Evolutionary conservation across 352 stramenopile genomes (phyloP).

Genomic region (Phytophthora rubi): DNA sequence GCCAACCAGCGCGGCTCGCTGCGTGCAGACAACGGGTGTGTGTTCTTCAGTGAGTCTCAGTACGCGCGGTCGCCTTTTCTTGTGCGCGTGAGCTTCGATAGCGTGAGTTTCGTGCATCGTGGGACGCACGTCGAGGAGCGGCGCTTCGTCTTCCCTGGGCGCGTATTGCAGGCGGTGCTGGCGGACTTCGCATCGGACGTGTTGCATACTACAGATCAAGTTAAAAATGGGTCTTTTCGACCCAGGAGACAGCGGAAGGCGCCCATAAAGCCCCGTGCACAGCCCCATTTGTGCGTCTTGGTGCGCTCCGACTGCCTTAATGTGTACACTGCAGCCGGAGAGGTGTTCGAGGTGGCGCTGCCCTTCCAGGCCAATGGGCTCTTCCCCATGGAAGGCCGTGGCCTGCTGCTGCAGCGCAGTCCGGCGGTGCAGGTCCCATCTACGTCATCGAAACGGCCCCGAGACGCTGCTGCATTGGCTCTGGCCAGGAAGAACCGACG

Average conservation of each 20-base stretch:
- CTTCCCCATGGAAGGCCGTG: constrained; percentile 47
- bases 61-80: constrained; percentile 40
- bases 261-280: constrained; percentile 10
- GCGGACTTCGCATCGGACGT: constrained; percentile 44
- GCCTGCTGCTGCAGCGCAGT: constrained; percentile 73
- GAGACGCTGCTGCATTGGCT: constrained; percentile 36
- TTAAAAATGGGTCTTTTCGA: background rate
- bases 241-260: constrained; percentile 8
- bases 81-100: constrained; percentile 49
- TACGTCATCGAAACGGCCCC: constrained; percentile 38
- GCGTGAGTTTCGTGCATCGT: constrained; percentile 64
- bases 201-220: background rate
- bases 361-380: constrained; percentile 76
- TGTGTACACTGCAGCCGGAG: constrained; percentile 65
- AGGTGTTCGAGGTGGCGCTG: constrained; percentile 76
- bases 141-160: constrained; percentile 63
- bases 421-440: constrained; percentile 32
- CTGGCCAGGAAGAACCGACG: constrained; percentile 38
- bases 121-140: constrained; percentile 64
- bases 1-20: constrained; percentile 8
- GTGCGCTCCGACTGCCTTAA: constrained; percentile 73
- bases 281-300: constrained; percentile 66
- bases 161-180: constrained; percentile 62
- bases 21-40: constrained; percentile 3
- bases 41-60: constrained; percentile 47